Evolutionary conservation across 2,329 filamentous ascomycete genomes (phyloP).

Genomic region (Metarhizium brunneum): DNA sequence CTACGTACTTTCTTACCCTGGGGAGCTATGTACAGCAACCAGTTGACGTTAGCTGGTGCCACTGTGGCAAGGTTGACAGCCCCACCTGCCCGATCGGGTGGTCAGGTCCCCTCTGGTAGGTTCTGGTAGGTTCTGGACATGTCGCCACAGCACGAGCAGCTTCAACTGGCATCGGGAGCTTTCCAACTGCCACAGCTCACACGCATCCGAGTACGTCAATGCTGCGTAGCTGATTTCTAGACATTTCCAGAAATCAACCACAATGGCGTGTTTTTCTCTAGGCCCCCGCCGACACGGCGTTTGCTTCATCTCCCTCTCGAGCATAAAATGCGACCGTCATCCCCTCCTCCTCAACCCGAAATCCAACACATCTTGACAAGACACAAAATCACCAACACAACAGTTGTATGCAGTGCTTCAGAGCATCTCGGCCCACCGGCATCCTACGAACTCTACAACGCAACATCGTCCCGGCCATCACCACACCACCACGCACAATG

Average conservation of each 20-base stretch:
- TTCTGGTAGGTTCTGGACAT: not conserved
- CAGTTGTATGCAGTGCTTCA: conserved; percentile 13
- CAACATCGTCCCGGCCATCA: conserved; percentile 14
- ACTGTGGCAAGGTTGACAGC: not conserved
- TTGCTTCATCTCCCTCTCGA: not conserved
- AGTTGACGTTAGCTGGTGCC: no score
- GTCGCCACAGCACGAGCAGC: not conserved
- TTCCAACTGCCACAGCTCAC: not conserved
- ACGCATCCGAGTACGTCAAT: not conserved
- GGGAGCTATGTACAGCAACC: no score
- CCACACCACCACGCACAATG: conserved; percentile 36
- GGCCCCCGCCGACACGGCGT: not conserved
- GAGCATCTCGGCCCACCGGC: conserved; percentile 14
- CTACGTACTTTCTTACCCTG: no score
- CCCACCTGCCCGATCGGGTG: not conserved
- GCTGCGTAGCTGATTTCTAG: not conserved
- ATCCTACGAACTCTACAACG: conserved; percentile 13
- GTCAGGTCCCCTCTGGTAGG: not conserved
- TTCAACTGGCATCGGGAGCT: not conserved
- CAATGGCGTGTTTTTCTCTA: not conserved
- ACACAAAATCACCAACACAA: not conserved
- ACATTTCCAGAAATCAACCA: not conserved
- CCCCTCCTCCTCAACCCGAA: not conserved
- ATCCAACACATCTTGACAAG: not conserved
- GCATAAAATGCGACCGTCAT: not conserved